Base-by-base conservation (phyloP, 1,284 basidiomycete species). In the Ustilago esculenta region DNA sequence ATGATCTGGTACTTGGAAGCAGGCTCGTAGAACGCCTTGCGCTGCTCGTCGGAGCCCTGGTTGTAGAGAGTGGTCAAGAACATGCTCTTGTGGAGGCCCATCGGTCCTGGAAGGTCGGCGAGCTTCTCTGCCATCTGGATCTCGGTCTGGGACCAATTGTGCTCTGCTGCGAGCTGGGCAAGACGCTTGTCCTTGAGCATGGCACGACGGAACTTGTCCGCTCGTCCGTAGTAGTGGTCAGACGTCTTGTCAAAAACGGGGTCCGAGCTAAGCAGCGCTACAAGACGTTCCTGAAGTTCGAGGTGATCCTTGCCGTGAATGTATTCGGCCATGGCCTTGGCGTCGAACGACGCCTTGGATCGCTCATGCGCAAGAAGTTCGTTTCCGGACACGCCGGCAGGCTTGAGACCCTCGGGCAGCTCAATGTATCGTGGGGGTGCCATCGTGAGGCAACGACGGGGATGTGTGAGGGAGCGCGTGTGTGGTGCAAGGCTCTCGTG, bases 201-300 rank as follows among this genome's bases (percentile, higher is more conserved):
- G 29, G 80, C 82, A 32, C 58, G 47, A 5, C 72, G 67, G 68
- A 78, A 83, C 71, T 80, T 81, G 42, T 81, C 82, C 2, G 67
- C 69, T 27, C 82, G 76, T 21, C 74, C 70, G 43, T 80, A 60
- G 74, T 82, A 83, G 65, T 75, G 88, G 87, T 86, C 85, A 50
- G 84, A 80, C 0, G 85, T 83, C 79, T 90, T 90, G 81, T 89
- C 86, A 65, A 92, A 90, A 25, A 56, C 41, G 21, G 87, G 85
- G 58, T 91, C 90, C 2, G 82, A 79, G 25, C 84, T 82, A 48
- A 91, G 80, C 14, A 89, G 65, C 2, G 79, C 60, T 12, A 87
- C 83, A 8, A 91, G 81, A 30, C 82, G 82, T 21, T 84, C 69
- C 42, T 86, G 86, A 24, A 68, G 86, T 29, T 76, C 70, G 49